A percentile compares a stretch with the other conserved stretches of the same genome.
phyloP scores from a whole-genome alignment of 1,139 yeast genomes.

The Debaryomyces subglobosus region DNA sequence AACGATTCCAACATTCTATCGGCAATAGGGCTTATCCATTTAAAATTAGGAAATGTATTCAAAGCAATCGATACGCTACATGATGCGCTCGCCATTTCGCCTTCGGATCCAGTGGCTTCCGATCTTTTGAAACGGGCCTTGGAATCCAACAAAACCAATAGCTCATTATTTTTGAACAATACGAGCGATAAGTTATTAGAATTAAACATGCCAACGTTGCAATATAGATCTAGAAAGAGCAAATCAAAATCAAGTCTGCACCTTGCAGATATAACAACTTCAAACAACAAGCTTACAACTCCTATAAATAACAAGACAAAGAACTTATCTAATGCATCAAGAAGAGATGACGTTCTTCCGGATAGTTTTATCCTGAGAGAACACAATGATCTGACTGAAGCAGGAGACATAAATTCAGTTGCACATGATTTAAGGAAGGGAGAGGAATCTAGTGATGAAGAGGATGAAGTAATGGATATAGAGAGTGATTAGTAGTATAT shows the following conservation, averaged over 20 bases:
- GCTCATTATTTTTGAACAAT: constrained; percentile 28
- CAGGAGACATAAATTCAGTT: constrained; percentile 31
- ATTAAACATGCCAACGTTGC: constrained; percentile 23
- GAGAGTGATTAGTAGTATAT: constrained; percentile 48
- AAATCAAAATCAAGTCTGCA: constrained; percentile 13
- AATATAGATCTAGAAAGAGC: constrained; percentile 13
- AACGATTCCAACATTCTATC: constrained; percentile 76
- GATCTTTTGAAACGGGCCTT: constrained; percentile 82
- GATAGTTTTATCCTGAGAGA: constrained; percentile 12
- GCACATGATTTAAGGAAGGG: constrained; percentile 53
- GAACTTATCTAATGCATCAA: background rate
- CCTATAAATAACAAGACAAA: constrained; percentile 25
- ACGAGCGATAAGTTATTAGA: constrained; percentile 22
- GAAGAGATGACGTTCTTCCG: constrained; percentile 3
- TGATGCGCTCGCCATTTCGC: constrained; percentile 76
- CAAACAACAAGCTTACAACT: constrained; percentile 18
- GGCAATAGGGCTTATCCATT: constrained; percentile 80
- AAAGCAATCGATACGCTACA: constrained; percentile 80
- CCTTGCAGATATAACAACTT: constrained; percentile 11
- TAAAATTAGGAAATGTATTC: constrained; percentile 65
- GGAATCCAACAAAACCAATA: constrained; percentile 55
- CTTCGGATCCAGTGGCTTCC: constrained; percentile 82
- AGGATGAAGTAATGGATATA: constrained; percentile 63
- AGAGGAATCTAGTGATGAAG: constrained; percentile 60
- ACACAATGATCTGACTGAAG: constrained; percentile 4